A percentile compares a stretch with the other conserved stretches of the same genome.
These are phyloP conservation scores for Camellia oleifera DNA, from an alignment of 179 eudicot species.

Conservation along the genomic window DNA sequence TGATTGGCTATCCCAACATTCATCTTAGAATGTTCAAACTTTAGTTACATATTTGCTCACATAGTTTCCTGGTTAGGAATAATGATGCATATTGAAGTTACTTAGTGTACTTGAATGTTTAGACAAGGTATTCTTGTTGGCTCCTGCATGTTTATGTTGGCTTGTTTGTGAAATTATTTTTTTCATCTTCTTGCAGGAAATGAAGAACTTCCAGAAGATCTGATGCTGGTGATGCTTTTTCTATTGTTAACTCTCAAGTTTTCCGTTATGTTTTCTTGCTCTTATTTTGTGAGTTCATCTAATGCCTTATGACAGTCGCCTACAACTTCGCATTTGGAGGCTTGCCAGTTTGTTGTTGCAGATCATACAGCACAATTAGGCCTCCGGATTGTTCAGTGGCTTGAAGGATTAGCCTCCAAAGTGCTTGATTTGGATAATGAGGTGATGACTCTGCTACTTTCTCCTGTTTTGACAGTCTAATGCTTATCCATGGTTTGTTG, in stretches of 20 bases:
- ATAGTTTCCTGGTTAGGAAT: background rate
- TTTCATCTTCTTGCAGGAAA: too few species aligned
- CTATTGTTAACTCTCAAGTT: background rate
- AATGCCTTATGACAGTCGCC: conserved; percentile 55
- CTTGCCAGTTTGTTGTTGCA: conserved; percentile 71
- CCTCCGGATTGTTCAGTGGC: conserved; percentile 93
- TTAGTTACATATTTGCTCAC: background rate
- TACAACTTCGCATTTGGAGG: conserved; percentile 86
- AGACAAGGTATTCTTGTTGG: background rate
- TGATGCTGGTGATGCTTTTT: too few species aligned
- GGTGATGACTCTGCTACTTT: conserved; percentile 36
- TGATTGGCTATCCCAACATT: too few species aligned
- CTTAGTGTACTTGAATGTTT: background rate
- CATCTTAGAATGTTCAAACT: too few species aligned
- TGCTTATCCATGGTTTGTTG: background rate
- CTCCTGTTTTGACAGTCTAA: conserved; percentile 3
- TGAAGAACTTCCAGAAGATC: too few species aligned
- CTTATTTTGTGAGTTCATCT: conserved; percentile 9
- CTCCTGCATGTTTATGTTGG: background rate
- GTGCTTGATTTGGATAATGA: conserved; percentile 89
- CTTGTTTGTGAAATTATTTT: background rate
- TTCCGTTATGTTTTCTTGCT: background rate
- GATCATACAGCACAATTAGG: conserved; percentile 83
- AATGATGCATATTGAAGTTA: background rate
- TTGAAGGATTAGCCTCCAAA: conserved; percentile 89